Conservation (phyloP, 352 stramenopile species). For the Aphanomyces euteiches region DNA sequence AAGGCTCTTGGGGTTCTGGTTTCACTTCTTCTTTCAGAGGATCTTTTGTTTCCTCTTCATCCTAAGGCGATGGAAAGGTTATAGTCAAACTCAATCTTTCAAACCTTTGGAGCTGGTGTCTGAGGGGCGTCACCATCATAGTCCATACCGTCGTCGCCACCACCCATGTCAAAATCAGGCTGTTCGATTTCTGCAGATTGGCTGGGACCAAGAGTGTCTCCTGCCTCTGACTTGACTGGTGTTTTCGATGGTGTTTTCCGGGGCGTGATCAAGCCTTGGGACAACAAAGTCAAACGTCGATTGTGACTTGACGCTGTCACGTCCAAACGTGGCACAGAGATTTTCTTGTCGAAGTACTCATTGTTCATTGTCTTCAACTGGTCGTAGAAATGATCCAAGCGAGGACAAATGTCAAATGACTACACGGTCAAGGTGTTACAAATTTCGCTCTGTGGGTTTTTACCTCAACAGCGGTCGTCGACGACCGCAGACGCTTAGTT, state of each 20-base stretch:
- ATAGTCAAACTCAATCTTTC: too few species aligned
- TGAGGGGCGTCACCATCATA: slow-evolving; percentile 32
- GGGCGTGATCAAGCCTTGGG: slow-evolving; percentile 29
- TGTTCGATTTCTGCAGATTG: slow-evolving; percentile 38
- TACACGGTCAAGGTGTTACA: slow-evolving; percentile 20
- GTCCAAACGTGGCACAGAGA: slow-evolving; percentile 25
- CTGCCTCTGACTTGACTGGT: slow-evolving; percentile 43
- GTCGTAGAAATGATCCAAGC: slow-evolving; percentile 62
- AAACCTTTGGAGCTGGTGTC: slow-evolving; percentile 3
- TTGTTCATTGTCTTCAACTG: slow-evolving; percentile 49
- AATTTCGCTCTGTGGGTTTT: background rate
- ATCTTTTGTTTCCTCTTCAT: background rate
- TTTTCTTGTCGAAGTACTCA: slow-evolving; percentile 52
- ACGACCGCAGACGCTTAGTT: slow-evolving; percentile 17
- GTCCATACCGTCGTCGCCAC: slow-evolving; percentile 39
- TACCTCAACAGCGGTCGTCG: slow-evolving; percentile 39
- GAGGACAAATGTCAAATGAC: slow-evolving; percentile 58
- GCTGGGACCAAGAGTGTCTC: slow-evolving; percentile 32
- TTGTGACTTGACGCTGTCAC: slow-evolving; percentile 22
- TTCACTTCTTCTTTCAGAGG: slow-evolving; percentile 16
- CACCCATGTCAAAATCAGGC: slow-evolving; percentile 32
- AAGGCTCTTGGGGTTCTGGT: slow-evolving; percentile 31
- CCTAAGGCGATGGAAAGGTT: background rate
- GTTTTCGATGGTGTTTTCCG: slow-evolving; percentile 42
- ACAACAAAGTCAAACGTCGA: slow-evolving; percentile 23